Conservation (phyloP, 305 asterid genomes). For the Fraxinus paxiana region DNA sequence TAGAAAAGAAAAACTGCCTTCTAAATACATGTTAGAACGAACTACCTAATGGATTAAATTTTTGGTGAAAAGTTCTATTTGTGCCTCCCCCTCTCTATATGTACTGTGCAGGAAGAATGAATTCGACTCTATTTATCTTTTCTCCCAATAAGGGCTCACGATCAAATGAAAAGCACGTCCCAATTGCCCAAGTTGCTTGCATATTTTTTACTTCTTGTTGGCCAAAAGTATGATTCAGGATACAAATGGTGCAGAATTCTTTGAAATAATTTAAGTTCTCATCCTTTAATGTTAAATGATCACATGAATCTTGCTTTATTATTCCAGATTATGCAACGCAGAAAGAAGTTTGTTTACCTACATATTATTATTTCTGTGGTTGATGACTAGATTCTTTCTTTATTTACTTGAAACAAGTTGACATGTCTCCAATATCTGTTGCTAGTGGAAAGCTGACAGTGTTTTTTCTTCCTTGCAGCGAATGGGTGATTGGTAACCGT, state of each 20-base stretch:
- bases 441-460: not conserved
- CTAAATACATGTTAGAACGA: not conserved
- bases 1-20: not conserved
- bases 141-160: not conserved
- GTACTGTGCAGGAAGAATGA: not conserved
- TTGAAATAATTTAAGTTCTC: not conserved
- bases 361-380: not conserved
- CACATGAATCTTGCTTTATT: not conserved
- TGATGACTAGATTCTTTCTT: not conserved
- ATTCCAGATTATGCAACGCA: not conserved
- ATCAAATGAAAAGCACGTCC: not conserved
- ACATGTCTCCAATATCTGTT: not conserved
- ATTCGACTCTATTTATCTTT: not conserved
- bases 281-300: not conserved
- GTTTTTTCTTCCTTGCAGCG: slow-evolving; percentile 49
- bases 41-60: not conserved
- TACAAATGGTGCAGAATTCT: not conserved
- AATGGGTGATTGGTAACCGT: slow-evolving; percentile 97
- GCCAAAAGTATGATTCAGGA: not conserved
- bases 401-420: not conserved
- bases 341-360: not conserved
- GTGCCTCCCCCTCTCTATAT: not conserved
- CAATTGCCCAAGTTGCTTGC: not conserved
- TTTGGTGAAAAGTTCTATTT: not conserved
- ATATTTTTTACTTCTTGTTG: not conserved